Base-by-base conservation (phyloP, 768 basidiomycete genomes). In the Kwoniella sp. region DNA sequence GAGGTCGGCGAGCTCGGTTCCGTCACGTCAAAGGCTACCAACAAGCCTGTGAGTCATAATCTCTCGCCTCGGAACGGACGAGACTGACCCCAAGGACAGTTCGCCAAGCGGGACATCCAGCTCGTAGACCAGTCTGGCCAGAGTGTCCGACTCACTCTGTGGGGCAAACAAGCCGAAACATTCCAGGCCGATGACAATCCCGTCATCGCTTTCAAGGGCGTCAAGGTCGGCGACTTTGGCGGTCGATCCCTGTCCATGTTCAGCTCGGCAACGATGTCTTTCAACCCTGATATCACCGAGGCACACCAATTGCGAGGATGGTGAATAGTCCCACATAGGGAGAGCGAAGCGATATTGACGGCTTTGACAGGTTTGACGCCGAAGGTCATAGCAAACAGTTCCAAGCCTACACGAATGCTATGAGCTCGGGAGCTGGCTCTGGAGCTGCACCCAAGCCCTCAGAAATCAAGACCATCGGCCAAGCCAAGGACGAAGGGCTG, bases 101-200 rank as follows among this genome's bases (percentile, higher is more conserved):
- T 91, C 52, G 79, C 81, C 27, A 98, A 98, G 74, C 85, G 93
- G 38, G 93, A 99, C 37, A 76, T 99, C 44, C 85, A 82, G 0
- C 75, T 99, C 28, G 92, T 91, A 11, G 93, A 99, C 71, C 81
- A 81, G 55, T 85, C 89, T 6, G 80, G 80, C 29, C 88, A 77
- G 65, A 82, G 84, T 14, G 84, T 89, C 33, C 82, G 89, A 28
- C 71, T 96, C 59, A 99, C 93, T 3, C 78, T 98, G 26, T 99
- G 93, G 95, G 95, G 93, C 20, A 89, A 87, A 72, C 87, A 89
- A 71, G 93, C 93, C 0, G 89, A 96, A 70, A 80, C 80, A 33
- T 96, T 83, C 70, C 71, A 74, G n/a, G 76, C 79, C 5, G 77
- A 79, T 10, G 78, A 79, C 42, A 69, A 79, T 43, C 83, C 88